phyloP scores from a whole-genome alignment of 768 basidiomycete genomes.

The Gautieria morchelliformis region DNA sequence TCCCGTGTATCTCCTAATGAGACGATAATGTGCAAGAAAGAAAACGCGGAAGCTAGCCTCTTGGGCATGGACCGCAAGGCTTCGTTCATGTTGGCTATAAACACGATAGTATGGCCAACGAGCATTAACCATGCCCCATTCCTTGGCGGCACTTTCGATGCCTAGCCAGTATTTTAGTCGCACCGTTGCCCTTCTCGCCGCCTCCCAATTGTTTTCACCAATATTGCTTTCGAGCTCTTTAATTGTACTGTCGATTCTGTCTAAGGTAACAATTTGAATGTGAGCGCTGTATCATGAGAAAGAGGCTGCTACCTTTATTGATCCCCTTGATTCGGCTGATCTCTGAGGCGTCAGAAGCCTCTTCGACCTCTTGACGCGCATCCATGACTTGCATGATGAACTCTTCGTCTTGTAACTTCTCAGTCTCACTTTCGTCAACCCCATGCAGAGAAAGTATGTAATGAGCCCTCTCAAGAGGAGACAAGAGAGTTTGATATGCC shows the following conservation, averaged over 20 bases:
- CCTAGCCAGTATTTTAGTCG: conserved; percentile 66
- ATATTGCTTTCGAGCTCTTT: conserved; percentile 13
- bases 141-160: conserved; percentile 43
- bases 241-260: conserved; percentile 38
- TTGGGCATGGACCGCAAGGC: no score
- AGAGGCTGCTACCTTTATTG: conserved; percentile 43
- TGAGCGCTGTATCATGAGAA: background rate
- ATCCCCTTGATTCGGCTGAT: conserved; percentile 41
- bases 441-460: conserved; percentile 69
- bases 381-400: conserved; percentile 77
- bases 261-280: conserved; percentile 26
- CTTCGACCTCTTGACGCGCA: conserved; percentile 66
- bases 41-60: background rate
- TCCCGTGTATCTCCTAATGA: conserved; percentile 80
- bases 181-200: conserved; percentile 50
- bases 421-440: conserved; percentile 50
- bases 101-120: background rate
- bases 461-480: conserved; percentile 67
- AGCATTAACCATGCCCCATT: background rate
- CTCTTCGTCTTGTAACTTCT: conserved; percentile 58
- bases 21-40: conserved; percentile 41
- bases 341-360: conserved; percentile 37
- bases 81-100: background rate
- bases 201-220: conserved; percentile 37
- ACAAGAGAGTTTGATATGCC: conserved; percentile 68